Conservation (phyloP, 768 basidiomycete genomes). For the Vishniacozyma victoriae region DNA sequence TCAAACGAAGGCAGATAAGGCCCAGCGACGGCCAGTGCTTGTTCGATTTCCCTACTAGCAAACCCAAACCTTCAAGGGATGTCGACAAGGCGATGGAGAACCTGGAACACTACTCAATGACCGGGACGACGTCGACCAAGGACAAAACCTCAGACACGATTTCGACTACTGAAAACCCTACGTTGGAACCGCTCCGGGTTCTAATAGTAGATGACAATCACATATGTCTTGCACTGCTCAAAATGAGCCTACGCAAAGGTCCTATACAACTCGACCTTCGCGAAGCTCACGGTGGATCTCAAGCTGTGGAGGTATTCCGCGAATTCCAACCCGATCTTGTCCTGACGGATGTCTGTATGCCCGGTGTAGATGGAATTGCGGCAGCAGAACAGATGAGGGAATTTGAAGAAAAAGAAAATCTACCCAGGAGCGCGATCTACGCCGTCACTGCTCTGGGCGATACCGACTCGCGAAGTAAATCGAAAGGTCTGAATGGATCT, state of each 20-base stretch:
- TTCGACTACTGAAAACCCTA: background rate
- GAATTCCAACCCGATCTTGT: slow-evolving; percentile 26
- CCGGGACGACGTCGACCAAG: background rate
- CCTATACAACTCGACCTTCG: slow-evolving; percentile 2
- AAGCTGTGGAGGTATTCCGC: slow-evolving; percentile 21
- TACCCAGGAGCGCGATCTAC: slow-evolving; percentile 14
- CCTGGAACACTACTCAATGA: background rate
- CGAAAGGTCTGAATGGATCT: slow-evolving; percentile 20
- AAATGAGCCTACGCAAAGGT: slow-evolving; percentile 10
- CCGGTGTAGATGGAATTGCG: slow-evolving; percentile 33
- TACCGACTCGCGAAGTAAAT: slow-evolving; percentile 26
- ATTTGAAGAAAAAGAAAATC: background rate
- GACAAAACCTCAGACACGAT: background rate
- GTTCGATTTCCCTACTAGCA: too few species aligned
- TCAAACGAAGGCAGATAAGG: too few species aligned
- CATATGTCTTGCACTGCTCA: slow-evolving; percentile 25
- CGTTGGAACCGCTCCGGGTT: slow-evolving; percentile 8
- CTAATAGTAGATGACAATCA: slow-evolving; percentile 32
- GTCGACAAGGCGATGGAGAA: background rate
- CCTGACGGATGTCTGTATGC: slow-evolving; percentile 38
- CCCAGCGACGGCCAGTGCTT: too few species aligned
- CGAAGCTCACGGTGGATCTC: slow-evolving; percentile 24
- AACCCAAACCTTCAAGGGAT: background rate
- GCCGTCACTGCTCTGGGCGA: slow-evolving; percentile 36
- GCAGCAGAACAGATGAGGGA: slow-evolving; percentile 24